Conservation (phyloP, 345 rosid species). For the Sisymbrium altissimum region DNA sequence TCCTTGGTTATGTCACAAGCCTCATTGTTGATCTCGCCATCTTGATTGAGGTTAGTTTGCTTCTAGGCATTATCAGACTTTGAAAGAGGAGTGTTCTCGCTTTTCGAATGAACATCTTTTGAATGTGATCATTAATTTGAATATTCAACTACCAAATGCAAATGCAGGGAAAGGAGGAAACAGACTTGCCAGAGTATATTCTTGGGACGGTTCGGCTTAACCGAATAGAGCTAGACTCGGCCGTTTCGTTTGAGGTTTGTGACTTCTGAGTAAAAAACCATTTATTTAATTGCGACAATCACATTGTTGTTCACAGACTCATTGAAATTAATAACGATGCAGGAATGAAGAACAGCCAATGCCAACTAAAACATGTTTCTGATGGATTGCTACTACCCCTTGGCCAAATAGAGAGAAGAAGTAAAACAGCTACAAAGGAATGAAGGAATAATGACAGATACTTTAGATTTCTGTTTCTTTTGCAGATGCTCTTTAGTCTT, state of each 20-base stretch:
- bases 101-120: neutral
- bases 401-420: neutral
- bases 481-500: neutral
- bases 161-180: constrained; percentile 78
- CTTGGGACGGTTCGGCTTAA: constrained; percentile 89
- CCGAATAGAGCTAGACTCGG: constrained; percentile 70
- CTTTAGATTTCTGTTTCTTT: neutral
- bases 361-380: neutral
- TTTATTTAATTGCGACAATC: neutral
- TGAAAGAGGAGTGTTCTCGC: neutral
- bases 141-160: constrained; percentile 10
- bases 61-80: too few relatives aligned
- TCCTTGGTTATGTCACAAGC: constrained; percentile 95
- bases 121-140: neutral
- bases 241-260: constrained; percentile 56
- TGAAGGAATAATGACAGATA: neutral
- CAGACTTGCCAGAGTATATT: constrained; percentile 85
- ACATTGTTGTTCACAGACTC: neutral
- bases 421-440: neutral
- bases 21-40: constrained; percentile 93
- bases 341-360: constrained; percentile 18
- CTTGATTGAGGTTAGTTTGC: constrained; percentile 72
- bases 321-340: neutral
- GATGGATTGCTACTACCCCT: neutral
- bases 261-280: neutral